Conservation (phyloP, 768 basidiomycete genomes). For the Boletus speciosus region DNA sequence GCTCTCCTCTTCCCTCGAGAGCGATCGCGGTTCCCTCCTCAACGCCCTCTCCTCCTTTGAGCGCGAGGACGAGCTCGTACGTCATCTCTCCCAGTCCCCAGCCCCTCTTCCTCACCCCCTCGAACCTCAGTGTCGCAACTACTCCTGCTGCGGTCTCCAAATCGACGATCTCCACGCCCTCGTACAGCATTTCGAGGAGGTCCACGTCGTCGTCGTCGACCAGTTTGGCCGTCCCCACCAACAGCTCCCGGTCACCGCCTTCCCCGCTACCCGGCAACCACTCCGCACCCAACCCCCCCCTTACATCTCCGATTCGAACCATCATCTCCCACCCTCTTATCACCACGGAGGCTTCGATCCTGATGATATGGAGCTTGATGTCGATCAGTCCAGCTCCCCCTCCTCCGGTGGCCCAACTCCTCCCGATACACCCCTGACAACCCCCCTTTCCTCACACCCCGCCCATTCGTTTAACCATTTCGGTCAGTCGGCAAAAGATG, state of each 20-base stretch:
- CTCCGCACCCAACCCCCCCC: slow-evolving; percentile 32
- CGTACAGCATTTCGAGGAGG: slow-evolving; percentile 89
- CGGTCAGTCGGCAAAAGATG: slow-evolving; percentile 27
- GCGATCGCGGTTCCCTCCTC: slow-evolving; percentile 55
- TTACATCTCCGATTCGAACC: slow-evolving; percentile 26
- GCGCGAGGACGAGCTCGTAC: slow-evolving; percentile 69
- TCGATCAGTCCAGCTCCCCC: slow-evolving; percentile 55
- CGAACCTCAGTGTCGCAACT: slow-evolving; percentile 69
- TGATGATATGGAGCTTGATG: slow-evolving; percentile 80
- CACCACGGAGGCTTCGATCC: slow-evolving; percentile 53
- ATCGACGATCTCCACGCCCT: slow-evolving; percentile 77
- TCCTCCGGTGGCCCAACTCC: slow-evolving; percentile 39
- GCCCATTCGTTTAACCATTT: slow-evolving; percentile 32
- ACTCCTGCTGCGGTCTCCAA: slow-evolving; percentile 83
- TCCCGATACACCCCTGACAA: slow-evolving; percentile 44
- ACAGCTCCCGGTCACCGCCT: slow-evolving; percentile 24
- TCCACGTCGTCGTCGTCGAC: slow-evolving; percentile 74
- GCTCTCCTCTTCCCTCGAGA: slow-evolving; percentile 54
- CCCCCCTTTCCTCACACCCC: slow-evolving; percentile 37
- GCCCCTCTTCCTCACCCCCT: neutral
- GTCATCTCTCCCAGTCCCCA: slow-evolving; percentile 18
- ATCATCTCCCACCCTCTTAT: slow-evolving; percentile 30
- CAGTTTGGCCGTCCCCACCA: slow-evolving; percentile 37
- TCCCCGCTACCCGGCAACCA: slow-evolving; percentile 33
- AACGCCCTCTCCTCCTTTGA: slow-evolving; percentile 67